Evolutionary conservation across 768 basidiomycete genomes (phyloP), one percentile per base, ranked within the genome.

Genomic region (Leucosporidium creatinivorum): DNA sequence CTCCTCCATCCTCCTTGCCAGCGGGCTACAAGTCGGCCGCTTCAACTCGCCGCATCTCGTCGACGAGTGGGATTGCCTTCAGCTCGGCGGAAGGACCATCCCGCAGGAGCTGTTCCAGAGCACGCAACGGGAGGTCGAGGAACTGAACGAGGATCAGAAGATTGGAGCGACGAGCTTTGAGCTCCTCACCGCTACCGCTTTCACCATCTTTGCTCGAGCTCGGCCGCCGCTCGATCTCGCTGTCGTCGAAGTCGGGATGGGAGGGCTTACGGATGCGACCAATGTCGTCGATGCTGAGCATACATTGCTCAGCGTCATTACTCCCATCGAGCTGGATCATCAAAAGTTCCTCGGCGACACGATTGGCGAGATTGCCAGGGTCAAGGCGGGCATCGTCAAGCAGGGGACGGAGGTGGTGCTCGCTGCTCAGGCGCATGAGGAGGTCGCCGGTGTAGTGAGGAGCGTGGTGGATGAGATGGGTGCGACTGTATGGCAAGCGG

Each of bases 1-100:
- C 17, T 85, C 89, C 0, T 90, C 90, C 52, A 88, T 91, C 73
- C 79, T 97, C 12, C 75, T 77, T 7, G 78, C 82, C 8, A 82
- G 86, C 9, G 78, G 81, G 23, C 80, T 86, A n/a, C 78, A 81
- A 1, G 80, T 89, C 17, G 96, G 91, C 10, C 83, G 88, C 47
- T 98, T 90, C 83, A 98, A 93, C 77, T 89, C 86, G 69, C 96
- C 96, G 0, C 94, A 98, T 77, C 86, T 98, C 25, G 78, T 94
- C 63, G 82, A 85, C 13, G 80, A 88, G 15, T 79, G 83, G 66
- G 94, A 98, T 77, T 86, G 82, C 69, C 91, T 99, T 67, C 79
- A 81, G 3, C 81, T 98, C 74, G 80, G 88, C 69, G 82, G 83
- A 57, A 56, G 28, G 23, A 77, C 19, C 9, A 83, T 92, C 23